Evolutionary conservation across 345 rosid species (phyloP).

Genomic region (Ceriops decandra): DNA sequence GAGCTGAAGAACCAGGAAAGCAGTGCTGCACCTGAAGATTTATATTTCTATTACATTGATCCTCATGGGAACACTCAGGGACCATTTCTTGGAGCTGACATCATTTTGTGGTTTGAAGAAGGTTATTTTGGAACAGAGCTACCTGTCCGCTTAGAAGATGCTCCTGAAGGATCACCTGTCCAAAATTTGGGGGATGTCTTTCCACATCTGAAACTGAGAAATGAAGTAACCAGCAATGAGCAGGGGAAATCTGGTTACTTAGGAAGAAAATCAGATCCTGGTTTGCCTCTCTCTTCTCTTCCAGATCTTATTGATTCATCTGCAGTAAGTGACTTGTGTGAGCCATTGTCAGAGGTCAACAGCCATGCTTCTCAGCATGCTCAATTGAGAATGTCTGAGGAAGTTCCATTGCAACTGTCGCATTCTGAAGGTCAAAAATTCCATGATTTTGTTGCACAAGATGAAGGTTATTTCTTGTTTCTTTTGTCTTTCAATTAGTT

Average conservation of each 20-base stretch:
- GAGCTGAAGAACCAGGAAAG: constrained; percentile 25
- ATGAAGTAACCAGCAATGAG: constrained; percentile 24
- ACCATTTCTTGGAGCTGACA: constrained; percentile 74
- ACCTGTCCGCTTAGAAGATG: constrained; percentile 68
- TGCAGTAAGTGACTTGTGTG: constrained; percentile 18
- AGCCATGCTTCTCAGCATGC: constrained; percentile 34
- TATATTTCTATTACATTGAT: constrained; percentile 71
- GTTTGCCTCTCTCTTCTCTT: constrained; percentile 34
- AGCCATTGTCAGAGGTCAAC: constrained; percentile 26
- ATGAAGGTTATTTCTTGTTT: constrained; percentile 41
- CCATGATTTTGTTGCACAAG: constrained; percentile 43
- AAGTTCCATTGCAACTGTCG: constrained; percentile 33
- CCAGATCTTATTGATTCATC: constrained; percentile 35
- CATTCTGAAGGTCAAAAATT: constrained; percentile 37
- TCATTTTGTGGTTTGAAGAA: constrained; percentile 83
- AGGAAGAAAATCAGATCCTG: constrained; percentile 37
- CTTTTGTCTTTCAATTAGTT: not conserved
- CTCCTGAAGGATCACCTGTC: constrained; percentile 69
- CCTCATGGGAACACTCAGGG: constrained; percentile 87
- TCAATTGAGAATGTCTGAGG: constrained; percentile 38
- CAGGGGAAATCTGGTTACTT: constrained; percentile 35
- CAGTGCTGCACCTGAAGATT: constrained; percentile 45
- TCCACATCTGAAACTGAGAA: constrained; percentile 49
- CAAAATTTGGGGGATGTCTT: constrained; percentile 60
- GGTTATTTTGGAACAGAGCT: constrained; percentile 88